These are phyloP conservation scores for Ceratocystiopsis sp. DNA, from an alignment of 2,329 filamentous ascomycete genomes.

Conservation along the genomic window DNA sequence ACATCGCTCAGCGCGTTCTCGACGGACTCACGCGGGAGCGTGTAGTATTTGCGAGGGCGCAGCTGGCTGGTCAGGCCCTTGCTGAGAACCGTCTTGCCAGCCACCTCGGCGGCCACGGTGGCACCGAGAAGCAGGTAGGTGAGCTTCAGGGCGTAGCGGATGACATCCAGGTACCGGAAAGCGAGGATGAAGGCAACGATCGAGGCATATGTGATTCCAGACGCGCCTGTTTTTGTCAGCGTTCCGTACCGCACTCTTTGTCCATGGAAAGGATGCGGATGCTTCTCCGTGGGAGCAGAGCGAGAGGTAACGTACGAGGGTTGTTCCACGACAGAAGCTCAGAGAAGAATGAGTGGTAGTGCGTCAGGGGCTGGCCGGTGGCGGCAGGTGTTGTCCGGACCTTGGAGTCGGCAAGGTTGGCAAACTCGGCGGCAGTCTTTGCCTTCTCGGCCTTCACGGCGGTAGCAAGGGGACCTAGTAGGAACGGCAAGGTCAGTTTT, in stretches of 20 bases:
- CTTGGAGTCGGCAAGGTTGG: constrained; percentile 38
- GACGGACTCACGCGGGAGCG: constrained; percentile 43
- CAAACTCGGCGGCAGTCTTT: constrained; percentile 38
- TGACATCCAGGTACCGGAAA: constrained; percentile 46
- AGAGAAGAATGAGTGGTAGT: constrained; percentile 56
- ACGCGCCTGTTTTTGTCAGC: constrained; percentile 31
- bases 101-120: constrained; percentile 42
- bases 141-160: constrained; percentile 48
- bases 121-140: constrained; percentile 45
- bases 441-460: constrained; percentile 38
- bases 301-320: constrained; percentile 32
- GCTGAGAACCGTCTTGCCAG: constrained; percentile 43
- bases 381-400: constrained; percentile 35
- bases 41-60: constrained; percentile 51
- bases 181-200: constrained; percentile 43
- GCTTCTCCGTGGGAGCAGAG: too few relatives aligned
- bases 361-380: constrained; percentile 45
- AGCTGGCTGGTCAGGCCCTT: constrained; percentile 47
- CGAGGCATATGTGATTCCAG: constrained; percentile 44
- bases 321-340: constrained; percentile 54
- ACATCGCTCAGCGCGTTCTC: constrained; percentile 44
- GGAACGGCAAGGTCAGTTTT: not conserved
- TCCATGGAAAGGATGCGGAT: too few relatives aligned
- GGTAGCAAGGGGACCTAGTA: constrained; percentile 38
- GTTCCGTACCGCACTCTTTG: not conserved